Evolutionary conservation across 2,329 filamentous ascomycete genomes (phyloP).

Genomic region (Neonectria sp.): DNA sequence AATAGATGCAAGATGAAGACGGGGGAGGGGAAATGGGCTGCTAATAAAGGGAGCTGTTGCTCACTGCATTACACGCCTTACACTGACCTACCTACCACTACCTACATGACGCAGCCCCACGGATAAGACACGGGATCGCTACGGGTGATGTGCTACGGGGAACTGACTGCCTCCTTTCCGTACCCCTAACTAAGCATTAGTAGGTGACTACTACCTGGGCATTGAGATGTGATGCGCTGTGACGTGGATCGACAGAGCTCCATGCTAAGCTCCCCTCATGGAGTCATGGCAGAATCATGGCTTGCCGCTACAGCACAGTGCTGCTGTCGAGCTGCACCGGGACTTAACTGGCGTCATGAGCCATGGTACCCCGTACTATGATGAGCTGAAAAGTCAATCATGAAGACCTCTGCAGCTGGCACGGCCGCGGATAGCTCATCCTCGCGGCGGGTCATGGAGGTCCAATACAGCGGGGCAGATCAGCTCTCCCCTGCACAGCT

Average conservation of each 20-base stretch:
- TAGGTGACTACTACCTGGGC: background rate
- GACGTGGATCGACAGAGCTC: constrained; percentile 37
- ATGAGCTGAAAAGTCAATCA: background rate
- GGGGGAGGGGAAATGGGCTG: constrained; percentile 27
- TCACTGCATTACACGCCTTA: background rate
- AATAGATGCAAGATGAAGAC: background rate
- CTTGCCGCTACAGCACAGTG: constrained; percentile 7
- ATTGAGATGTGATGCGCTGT: constrained; percentile 21
- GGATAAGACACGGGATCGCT: background rate
- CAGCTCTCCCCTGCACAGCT: background rate
- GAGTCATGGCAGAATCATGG: background rate
- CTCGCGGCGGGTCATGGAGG: background rate
- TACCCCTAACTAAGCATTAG: background rate
- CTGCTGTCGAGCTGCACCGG: background rate
- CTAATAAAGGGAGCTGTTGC: constrained; percentile 10
- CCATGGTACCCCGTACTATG: background rate
- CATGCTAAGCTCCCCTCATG: background rate
- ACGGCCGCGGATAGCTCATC: background rate
- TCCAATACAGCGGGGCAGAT: constrained; percentile 2
- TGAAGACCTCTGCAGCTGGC: background rate
- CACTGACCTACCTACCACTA: background rate
- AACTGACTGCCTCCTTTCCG: background rate
- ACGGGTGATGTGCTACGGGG: background rate
- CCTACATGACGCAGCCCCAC: constrained; percentile 5
- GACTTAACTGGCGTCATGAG: too few species aligned